A percentile compares a stretch with the other conserved stretches of the same genome.
phyloP scores from a whole-genome alignment of 331 rosid genomes.

The Pyrus hybrid region DNA sequence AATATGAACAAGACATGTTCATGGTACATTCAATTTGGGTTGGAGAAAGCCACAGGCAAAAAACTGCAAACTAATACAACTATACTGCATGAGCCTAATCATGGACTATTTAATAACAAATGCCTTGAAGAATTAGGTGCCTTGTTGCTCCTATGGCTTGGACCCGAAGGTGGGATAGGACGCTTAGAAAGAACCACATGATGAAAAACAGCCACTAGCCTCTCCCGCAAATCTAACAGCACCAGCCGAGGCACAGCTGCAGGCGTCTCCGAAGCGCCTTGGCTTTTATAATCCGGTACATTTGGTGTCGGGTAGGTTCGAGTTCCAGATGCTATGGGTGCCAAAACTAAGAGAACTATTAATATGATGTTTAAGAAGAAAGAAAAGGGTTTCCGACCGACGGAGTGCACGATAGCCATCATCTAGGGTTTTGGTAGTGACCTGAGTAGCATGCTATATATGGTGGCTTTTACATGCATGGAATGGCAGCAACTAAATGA shows the following conservation, averaged over 20 bases:
- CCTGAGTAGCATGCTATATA: not conserved
- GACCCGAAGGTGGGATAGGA: constrained; percentile 10
- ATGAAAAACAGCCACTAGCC: not conserved
- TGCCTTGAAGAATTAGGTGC: not conserved
- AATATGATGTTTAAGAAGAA: not conserved
- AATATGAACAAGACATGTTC: not conserved
- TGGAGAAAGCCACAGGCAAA: not conserved
- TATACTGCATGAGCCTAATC: not conserved
- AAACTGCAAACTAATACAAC: not conserved
- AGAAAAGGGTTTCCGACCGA: not conserved
- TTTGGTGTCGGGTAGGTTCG: not conserved
- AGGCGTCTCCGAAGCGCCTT: not conserved
- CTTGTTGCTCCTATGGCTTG: constrained; percentile 18
- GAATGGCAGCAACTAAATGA: not conserved
- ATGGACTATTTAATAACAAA: not conserved
- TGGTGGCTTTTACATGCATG: not conserved
- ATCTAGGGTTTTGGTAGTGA: not conserved
- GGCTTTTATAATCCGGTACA: not conserved
- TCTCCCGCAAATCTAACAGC: not conserved
- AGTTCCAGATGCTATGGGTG: not conserved
- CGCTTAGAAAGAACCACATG: not conserved
- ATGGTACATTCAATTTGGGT: not conserved
- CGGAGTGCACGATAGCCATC: not conserved
- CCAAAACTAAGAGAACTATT: not conserved
- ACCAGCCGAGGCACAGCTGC: not conserved